Conservation (phyloP, 1,284 basidiomycete species). For the Ustilago trichophora region DNA sequence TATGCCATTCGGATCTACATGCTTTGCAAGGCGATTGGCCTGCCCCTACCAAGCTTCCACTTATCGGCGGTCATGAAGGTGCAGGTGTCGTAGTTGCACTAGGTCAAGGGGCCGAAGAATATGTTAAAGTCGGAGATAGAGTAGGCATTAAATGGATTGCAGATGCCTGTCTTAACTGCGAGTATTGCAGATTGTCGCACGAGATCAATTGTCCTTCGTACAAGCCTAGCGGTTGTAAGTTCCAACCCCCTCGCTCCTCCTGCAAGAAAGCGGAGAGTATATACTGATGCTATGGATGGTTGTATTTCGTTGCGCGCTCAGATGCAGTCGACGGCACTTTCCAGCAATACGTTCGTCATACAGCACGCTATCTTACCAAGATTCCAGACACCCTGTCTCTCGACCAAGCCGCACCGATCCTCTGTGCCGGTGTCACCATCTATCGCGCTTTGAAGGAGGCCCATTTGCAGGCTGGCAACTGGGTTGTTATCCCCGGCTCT, state of each 20-base stretch:
- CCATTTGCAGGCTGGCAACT: constrained; percentile 75
- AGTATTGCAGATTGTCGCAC: constrained; percentile 76
- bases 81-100: constrained; percentile 77
- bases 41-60: constrained; percentile 72
- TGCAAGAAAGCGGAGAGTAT: too few relatives aligned
- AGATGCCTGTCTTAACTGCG: constrained; percentile 76
- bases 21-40: constrained; percentile 64
- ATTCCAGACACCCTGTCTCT: constrained; percentile 70
- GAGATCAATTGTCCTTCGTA: constrained; percentile 72
- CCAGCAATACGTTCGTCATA: constrained; percentile 75
- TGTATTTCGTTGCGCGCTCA: too few relatives aligned
- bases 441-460: constrained; percentile 85
- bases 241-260: background rate
- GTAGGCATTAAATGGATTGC: constrained; percentile 79
- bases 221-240: constrained; percentile 67
- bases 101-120: constrained; percentile 73
- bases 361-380: constrained; percentile 75
- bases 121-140: constrained; percentile 75
- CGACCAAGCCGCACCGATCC: constrained; percentile 80
- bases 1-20: constrained; percentile 49
- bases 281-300: too few relatives aligned
- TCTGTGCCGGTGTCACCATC: constrained; percentile 81
- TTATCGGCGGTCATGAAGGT: constrained; percentile 85
- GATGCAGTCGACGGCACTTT: constrained; percentile 79
- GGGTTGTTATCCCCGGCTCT: constrained; percentile 81